These are phyloP conservation scores for Suillus sp. DNA, from an alignment of 768 basidiomycete genomes.

Conservation along the genomic window DNA sequence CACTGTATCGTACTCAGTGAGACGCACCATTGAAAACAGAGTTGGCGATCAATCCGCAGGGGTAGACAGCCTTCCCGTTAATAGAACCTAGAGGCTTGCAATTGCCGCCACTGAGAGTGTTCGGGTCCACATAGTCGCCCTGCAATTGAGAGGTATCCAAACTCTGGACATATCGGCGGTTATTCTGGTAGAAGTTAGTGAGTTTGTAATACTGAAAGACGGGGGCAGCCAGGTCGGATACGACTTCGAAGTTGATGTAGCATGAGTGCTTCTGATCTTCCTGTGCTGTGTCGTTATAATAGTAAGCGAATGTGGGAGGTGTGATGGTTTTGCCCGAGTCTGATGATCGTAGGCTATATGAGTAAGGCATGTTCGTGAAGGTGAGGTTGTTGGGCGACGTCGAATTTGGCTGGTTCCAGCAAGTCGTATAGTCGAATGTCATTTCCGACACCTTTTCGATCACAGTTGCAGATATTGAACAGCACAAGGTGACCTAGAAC, in stretches of 20 bases:
- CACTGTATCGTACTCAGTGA: background rate
- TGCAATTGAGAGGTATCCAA: constrained; percentile 82
- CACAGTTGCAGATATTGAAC: constrained; percentile 6
- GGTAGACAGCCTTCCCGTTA: constrained; percentile 71
- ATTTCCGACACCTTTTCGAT: constrained; percentile 79
- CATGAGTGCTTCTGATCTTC: constrained; percentile 61
- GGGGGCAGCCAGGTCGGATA: constrained; percentile 67
- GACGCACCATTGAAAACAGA: constrained; percentile 89
- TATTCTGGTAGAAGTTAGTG: constrained; percentile 98
- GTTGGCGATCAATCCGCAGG: constrained; percentile 97
- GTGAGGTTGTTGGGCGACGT: constrained; percentile 33
- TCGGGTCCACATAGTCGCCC: constrained; percentile 58
- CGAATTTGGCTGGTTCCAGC: constrained; percentile 61
- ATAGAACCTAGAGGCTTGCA: constrained; percentile 84
- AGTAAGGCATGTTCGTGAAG: constrained; percentile 62
- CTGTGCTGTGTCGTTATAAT: constrained; percentile 49
- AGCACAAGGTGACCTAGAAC: constrained; percentile 19
- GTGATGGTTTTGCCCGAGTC: constrained; percentile 47
- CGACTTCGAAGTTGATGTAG: constrained; percentile 79
- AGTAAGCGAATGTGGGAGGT: constrained; percentile 76
- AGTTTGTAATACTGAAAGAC: constrained; percentile 97
- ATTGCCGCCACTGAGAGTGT: constrained; percentile 63
- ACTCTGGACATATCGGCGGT: constrained; percentile 95
- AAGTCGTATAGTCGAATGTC: constrained; percentile 93
- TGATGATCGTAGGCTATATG: constrained; percentile 65